A percentile compares a stretch with the other conserved stretches of the same genome.
These are phyloP conservation scores for Cornus suecica DNA, from an alignment of 148 eudicot genomes.

Conservation along the genomic window DNA sequence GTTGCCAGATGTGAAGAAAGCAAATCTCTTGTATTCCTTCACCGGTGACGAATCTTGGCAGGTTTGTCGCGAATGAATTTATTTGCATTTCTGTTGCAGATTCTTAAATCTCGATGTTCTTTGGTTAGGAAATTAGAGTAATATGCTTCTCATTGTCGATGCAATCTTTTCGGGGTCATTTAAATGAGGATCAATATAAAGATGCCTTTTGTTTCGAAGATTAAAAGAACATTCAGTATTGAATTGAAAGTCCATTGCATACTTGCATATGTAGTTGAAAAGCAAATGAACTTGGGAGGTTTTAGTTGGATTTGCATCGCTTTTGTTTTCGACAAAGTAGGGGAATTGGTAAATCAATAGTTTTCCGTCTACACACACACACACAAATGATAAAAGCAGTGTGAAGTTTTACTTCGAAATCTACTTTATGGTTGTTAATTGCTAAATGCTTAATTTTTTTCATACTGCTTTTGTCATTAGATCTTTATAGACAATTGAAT, in stretches of 20 bases:
- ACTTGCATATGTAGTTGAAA: neutral
- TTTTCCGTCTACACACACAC: too few species aligned
- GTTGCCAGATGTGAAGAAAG: conserved; percentile 58
- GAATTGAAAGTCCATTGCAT: neutral
- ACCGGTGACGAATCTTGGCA: conserved; percentile 78
- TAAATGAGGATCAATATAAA: too few species aligned
- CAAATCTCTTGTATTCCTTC: conserved; percentile 32
- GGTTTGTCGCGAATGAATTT: conserved; percentile 30
- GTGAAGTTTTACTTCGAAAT: neutral
- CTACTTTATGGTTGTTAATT: neutral
- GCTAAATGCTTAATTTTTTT: neutral
- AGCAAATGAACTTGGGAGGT: too few species aligned
- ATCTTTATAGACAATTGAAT: neutral
- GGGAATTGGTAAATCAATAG: too few species aligned
- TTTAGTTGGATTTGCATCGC: too few species aligned
- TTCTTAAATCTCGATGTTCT: too few species aligned
- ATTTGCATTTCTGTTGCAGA: neutral
- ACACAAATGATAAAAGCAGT: neutral
- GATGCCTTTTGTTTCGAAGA: neutral
- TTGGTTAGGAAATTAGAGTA: neutral
- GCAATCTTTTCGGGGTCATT: too few species aligned
- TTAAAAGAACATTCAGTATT: too few species aligned
- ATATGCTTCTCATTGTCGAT: too few species aligned
- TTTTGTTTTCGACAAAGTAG: too few species aligned
- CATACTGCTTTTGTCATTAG: conserved; percentile 4